These are phyloP conservation scores for Sporothrix luriei DNA, from an alignment of 2,329 filamentous ascomycete species.

Conservation along the genomic window DNA sequence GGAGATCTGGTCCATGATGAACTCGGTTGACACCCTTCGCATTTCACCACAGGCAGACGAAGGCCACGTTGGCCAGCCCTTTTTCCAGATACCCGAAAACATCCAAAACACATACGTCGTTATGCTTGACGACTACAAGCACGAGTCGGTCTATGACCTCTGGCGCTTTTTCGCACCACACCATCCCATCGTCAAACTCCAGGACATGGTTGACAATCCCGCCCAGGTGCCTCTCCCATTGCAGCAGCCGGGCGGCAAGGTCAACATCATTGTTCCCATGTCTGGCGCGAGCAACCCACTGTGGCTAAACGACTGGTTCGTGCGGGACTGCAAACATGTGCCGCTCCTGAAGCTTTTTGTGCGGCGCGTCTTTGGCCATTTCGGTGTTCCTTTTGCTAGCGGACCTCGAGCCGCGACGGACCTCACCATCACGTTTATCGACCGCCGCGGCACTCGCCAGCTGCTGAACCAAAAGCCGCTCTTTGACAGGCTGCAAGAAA, in stretches of 20 bases:
- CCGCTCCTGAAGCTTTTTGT: constrained; percentile 42
- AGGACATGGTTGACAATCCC: constrained; percentile 35
- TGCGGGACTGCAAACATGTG: constrained; percentile 41
- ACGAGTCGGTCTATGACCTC: constrained; percentile 45
- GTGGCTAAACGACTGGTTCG: constrained; percentile 48
- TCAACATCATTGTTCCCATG: constrained; percentile 47
- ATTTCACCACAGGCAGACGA: constrained; percentile 4
- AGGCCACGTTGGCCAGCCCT: not conserved
- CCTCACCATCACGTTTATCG: constrained; percentile 44
- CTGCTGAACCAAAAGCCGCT: constrained; percentile 41
- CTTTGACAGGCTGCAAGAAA: constrained; percentile 35
- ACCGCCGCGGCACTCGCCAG: constrained; percentile 42
- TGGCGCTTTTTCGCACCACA: constrained; percentile 45
- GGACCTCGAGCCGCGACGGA: not conserved
- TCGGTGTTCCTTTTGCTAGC: constrained; percentile 29
- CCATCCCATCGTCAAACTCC: constrained; percentile 40
- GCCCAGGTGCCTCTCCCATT: not conserved
- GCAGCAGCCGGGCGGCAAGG: not conserved
- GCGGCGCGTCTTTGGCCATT: constrained; percentile 41
- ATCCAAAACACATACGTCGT: constrained; percentile 35
- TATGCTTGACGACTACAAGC: constrained; percentile 43
- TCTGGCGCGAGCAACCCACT: constrained; percentile 48
- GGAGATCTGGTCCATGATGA: constrained; percentile 35
- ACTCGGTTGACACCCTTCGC: constrained; percentile 35
- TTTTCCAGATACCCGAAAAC: constrained; percentile 29